Conservation (phyloP, 176 grass and related monocot genomes). For the Neostapfia colusana region DNA sequence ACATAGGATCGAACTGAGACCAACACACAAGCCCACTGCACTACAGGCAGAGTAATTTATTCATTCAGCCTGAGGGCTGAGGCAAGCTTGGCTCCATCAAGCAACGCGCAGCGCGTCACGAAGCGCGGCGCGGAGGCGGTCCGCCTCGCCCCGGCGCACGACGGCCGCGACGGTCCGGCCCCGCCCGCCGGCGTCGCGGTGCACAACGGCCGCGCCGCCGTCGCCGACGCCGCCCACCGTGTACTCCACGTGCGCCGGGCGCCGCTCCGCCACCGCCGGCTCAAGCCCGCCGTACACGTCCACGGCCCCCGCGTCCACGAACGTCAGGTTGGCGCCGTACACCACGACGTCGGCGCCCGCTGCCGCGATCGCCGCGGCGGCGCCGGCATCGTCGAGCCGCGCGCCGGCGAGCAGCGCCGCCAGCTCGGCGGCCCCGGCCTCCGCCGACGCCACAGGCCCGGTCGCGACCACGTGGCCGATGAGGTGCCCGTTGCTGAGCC, state of each 20-base stretch:
- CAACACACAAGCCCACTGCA: not conserved
- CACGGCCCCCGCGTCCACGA: constrained; percentile 51
- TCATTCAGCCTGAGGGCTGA: not conserved
- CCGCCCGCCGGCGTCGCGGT: constrained; percentile 28
- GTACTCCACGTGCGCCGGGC: constrained; percentile 50
- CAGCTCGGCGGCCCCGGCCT: too few relatives aligned
- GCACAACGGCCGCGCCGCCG: constrained; percentile 52
- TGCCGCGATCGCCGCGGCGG: constrained; percentile 21
- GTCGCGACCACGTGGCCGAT: constrained; percentile 36
- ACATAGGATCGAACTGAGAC: not conserved
- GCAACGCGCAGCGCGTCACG: not conserved
- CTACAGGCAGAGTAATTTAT: not conserved
- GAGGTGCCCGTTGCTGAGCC: constrained; percentile 37
- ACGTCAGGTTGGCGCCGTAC: constrained; percentile 62
- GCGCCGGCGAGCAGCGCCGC: not conserved
- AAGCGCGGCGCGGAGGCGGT: not conserved
- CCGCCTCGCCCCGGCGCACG: constrained; percentile 1
- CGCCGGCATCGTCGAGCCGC: constrained; percentile 22
- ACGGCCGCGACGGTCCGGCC: constrained; percentile 1
- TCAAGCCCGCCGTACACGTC: constrained; percentile 48
- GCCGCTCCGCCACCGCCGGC: constrained; percentile 38
- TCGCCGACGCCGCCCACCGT: constrained; percentile 45
- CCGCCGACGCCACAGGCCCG: not conserved
- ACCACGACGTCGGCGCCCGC: constrained; percentile 39
- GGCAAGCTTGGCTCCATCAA: not conserved